These are phyloP conservation scores for Trichomonascaceae sp. DNA, from an alignment of 1,139 yeast genomes.

Conservation along the genomic window DNA sequence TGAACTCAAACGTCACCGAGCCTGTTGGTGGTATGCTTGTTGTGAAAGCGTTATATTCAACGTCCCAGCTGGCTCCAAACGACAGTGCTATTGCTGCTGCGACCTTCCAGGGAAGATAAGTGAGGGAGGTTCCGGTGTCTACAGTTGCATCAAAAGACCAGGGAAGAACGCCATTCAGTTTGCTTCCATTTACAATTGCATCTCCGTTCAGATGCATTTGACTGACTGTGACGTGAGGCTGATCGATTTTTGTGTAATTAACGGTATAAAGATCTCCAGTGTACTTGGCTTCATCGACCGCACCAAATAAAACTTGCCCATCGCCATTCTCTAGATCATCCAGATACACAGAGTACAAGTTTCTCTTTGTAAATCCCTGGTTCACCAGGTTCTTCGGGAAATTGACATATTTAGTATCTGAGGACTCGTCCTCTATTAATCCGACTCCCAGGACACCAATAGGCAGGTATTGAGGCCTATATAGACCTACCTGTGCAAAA, in stretches of 20 bases:
- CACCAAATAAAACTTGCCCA: conserved; percentile 56
- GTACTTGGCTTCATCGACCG: conserved; percentile 51
- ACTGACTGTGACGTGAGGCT: conserved; percentile 10
- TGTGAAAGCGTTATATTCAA: conserved; percentile 20
- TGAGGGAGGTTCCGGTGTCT: conserved; percentile 67
- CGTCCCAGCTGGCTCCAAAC: conserved; percentile 21
- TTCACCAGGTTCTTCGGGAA: conserved; percentile 20
- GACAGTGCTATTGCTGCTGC: conserved; percentile 20
- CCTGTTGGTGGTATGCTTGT: conserved; percentile 14
- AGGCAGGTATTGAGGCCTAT: conserved; percentile 15
- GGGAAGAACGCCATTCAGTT: not conserved
- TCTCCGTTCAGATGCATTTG: conserved; percentile 11
- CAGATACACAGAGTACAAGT: conserved; percentile 51
- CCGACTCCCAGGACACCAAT: conserved; percentile 55
- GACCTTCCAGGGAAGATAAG: conserved; percentile 43
- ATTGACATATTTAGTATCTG: conserved; percentile 17
- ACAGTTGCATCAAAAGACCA: conserved; percentile 34
- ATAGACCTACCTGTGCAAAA: not conserved
- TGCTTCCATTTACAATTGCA: conserved; percentile 9
- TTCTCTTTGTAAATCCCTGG: conserved; percentile 35
- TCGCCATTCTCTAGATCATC: conserved; percentile 35
- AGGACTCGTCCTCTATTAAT: conserved; percentile 34
- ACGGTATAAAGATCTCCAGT: conserved; percentile 39
- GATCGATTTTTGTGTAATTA: conserved; percentile 16
- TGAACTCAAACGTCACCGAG: conserved; percentile 24